Evolutionary conservation across 345 rosid genomes (phyloP).

Genomic region (Hibiscus tridactylites): DNA sequence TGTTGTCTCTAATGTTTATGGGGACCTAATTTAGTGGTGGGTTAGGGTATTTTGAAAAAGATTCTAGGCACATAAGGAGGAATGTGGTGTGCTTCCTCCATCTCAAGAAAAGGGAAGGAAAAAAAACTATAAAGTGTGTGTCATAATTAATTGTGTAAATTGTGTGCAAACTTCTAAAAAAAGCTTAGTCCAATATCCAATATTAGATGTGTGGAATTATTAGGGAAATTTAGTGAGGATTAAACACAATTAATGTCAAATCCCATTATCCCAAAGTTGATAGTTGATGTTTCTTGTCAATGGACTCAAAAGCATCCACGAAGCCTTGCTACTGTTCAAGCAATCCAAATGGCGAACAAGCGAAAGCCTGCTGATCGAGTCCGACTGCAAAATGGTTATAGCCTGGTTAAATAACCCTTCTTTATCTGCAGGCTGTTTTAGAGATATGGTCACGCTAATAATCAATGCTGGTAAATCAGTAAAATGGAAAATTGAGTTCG

Average conservation of each 20-base stretch:
- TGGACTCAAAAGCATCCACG: background rate
- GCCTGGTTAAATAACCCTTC: no score
- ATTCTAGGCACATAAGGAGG: no score
- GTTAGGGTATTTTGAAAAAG: background rate
- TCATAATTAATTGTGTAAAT: conserved; percentile 1
- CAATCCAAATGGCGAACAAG: no score
- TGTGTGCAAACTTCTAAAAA: background rate
- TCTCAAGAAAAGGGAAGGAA: no score
- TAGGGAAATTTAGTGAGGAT: conserved; percentile 33
- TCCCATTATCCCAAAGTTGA: conserved; percentile 34
- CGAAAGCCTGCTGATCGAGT: no score
- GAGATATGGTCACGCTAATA: no score
- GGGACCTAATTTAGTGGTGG: conserved; percentile 26
- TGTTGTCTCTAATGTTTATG: conserved; percentile 21
- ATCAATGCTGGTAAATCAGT: no score
- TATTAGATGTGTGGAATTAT: conserved; percentile 16
- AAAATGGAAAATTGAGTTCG: no score
- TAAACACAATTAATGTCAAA: conserved; percentile 31
- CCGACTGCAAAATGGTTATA: no score
- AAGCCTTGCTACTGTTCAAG: no score
- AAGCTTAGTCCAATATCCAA: background rate
- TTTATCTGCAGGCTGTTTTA: no score
- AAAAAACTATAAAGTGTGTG: background rate
- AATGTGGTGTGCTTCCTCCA: no score
- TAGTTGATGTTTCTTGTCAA: conserved; percentile 55